A percentile compares a stretch with the other conserved stretches of the same genome.
Conservation (phyloP, 1,284 basidiomycete species). For the Malassezia restricta region DNA sequence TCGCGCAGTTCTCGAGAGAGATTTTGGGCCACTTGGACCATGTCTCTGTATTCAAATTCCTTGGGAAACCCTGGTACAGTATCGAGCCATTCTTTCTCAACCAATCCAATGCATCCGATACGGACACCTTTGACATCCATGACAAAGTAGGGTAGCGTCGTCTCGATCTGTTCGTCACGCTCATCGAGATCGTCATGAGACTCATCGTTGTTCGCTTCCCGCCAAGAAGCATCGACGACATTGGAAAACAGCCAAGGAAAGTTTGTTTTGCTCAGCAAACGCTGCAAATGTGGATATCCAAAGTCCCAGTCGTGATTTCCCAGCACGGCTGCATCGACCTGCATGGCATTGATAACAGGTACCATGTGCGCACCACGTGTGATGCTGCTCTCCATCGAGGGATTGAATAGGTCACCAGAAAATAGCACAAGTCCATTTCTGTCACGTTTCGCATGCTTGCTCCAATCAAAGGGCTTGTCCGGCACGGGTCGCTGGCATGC, state of each 20-base stretch:
- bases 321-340: constrained; percentile 50
- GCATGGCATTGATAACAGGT: constrained; percentile 35
- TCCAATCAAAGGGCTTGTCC: constrained; percentile 15
- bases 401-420: constrained; percentile 64
- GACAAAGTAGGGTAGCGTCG: constrained; percentile 50
- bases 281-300: constrained; percentile 22
- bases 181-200: constrained; percentile 52
- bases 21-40: constrained; percentile 22
- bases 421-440: constrained; percentile 62
- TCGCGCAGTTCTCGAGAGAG: constrained; percentile 63
- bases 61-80: constrained; percentile 71
- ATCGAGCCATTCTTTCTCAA: constrained; percentile 74
- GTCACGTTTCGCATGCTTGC: constrained; percentile 12
- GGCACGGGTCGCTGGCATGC: constrained; percentile 5
- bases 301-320: constrained; percentile 47
- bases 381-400: constrained; percentile 71
- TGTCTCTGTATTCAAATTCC: constrained; percentile 51
- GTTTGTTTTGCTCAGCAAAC: constrained; percentile 19
- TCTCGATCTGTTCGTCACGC: constrained; percentile 24
- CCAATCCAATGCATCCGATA: constrained; percentile 67
- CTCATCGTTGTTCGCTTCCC: constrained; percentile 51
- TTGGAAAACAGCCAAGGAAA: constrained; percentile 21
- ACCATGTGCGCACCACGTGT: constrained; percentile 87
- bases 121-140: constrained; percentile 59
- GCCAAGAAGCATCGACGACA: constrained; percentile 56